Evolutionary conservation across 2,329 filamentous ascomycete genomes (phyloP).

Genomic region (Endothia cerciana): DNA sequence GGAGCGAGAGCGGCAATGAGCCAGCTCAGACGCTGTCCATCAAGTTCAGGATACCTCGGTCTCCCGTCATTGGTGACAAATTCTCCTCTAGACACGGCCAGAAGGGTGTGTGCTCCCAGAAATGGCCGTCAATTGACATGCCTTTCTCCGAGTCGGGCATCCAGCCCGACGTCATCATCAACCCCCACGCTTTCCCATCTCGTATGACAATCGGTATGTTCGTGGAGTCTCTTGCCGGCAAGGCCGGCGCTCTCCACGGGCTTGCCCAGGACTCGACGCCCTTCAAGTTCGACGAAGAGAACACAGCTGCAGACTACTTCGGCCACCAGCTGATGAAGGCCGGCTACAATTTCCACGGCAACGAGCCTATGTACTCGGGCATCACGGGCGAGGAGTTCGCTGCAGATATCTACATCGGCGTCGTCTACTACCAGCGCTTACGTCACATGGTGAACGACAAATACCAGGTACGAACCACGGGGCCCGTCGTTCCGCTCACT

Average conservation of each 20-base stretch:
- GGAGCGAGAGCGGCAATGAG: constrained; percentile 80
- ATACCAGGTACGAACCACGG: constrained; percentile 95
- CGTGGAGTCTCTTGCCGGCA: constrained; percentile 93
- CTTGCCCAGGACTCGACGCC: constrained; percentile 96
- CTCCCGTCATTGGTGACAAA: constrained; percentile 95
- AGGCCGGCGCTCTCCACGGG: constrained; percentile 90
- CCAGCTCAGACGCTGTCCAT: constrained; percentile 87
- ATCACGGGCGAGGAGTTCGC: constrained; percentile 93
- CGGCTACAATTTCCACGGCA: constrained; percentile 97
- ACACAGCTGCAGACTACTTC: constrained; percentile 92
- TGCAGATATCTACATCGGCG: constrained; percentile 94
- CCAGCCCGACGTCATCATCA: constrained; percentile 97
- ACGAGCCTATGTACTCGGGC: constrained; percentile 97
- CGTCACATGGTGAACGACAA: constrained; percentile 99
- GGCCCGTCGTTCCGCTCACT: constrained; percentile 85
- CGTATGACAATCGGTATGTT: constrained; percentile 99
- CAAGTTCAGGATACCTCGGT: constrained; percentile 89
- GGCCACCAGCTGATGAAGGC: constrained; percentile 94
- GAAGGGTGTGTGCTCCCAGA: constrained; percentile 95
- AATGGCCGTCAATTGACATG: constrained; percentile 93
- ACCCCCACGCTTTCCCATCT: constrained; percentile 98
- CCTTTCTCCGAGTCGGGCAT: constrained; percentile 97
- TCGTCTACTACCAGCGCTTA: constrained; percentile 97
- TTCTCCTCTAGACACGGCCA: constrained; percentile 98
- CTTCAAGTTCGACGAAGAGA: constrained; percentile 90